Conservation (phyloP, 371 early-diverging fungal species). For the Mortierella sp. region DNA sequence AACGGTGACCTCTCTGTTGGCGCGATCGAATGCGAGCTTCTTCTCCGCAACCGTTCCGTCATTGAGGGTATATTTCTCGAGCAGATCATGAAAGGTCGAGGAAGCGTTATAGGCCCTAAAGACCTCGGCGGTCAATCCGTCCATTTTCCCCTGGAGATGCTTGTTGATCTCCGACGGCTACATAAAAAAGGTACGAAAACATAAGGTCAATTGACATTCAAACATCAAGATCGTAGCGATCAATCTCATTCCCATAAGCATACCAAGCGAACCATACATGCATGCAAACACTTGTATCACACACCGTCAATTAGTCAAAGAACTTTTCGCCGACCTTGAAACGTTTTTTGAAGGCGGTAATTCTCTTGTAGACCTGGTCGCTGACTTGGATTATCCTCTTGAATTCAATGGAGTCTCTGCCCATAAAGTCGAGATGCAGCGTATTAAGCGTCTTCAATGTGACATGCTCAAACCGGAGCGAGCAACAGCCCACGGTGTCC, state of each 20-base stretch:
- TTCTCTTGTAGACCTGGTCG: conserved; percentile 91
- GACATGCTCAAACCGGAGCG: conserved; percentile 94
- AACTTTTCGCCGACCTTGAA: conserved; percentile 82
- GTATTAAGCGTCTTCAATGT: conserved; percentile 80
- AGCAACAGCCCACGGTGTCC: conserved; percentile 99
- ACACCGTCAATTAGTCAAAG: conserved; percentile 93
- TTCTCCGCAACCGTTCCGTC: conserved; percentile 87
- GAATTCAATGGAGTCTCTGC: conserved; percentile 98
- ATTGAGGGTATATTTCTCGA: conserved; percentile 74
- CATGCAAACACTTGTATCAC: too few species aligned
- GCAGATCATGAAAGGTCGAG: conserved; percentile 91
- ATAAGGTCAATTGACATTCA: background rate
- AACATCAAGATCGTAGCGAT: conserved; percentile 27
- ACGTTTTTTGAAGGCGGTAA: conserved; percentile 86
- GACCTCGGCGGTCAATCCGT: conserved; percentile 96
- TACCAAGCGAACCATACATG: conserved; percentile 17
- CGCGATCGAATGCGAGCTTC: conserved; percentile 95
- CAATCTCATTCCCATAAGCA: background rate
- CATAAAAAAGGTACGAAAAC: background rate
- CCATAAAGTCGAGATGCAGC: conserved; percentile 95
- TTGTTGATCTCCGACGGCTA: conserved; percentile 87
- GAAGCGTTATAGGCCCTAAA: conserved; percentile 99
- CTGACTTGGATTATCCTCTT: conserved; percentile 90
- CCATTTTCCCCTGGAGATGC: conserved; percentile 87
- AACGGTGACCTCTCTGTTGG: conserved; percentile 96